Percentiles rank a stretch among this genome's conserved stretches.
phyloP scores from a whole-genome alignment of 2,329 filamentous ascomycete species.

The Grosmannia clavigera region DNA sequence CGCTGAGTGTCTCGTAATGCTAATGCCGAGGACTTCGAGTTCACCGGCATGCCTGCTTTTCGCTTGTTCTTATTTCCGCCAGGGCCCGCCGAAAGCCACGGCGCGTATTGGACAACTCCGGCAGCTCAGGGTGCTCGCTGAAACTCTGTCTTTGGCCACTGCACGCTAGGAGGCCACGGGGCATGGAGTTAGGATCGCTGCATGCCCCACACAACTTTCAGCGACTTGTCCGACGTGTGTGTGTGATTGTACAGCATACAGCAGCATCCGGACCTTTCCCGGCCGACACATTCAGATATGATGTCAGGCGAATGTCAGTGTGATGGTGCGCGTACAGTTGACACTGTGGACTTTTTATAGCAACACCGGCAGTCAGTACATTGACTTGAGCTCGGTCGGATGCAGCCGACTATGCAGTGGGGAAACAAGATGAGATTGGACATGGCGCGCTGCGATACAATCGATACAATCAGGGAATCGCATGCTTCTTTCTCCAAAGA shows the following conservation, averaged over 20 bases:
- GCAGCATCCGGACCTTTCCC: not conserved
- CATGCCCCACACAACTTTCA: not conserved
- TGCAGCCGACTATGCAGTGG: not conserved
- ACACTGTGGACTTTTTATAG: not conserved
- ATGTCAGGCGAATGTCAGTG: not conserved
- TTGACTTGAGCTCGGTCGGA: not conserved
- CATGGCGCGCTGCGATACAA: not conserved
- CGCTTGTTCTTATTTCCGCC: not conserved
- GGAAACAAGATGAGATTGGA: not conserved
- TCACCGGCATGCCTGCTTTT: no score
- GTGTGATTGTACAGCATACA: not conserved
- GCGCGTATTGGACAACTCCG: not conserved
- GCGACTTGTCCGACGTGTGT: not conserved
- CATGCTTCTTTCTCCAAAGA: not conserved
- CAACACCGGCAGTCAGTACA: no score
- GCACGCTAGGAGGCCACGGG: not conserved
- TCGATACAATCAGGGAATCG: not conserved
- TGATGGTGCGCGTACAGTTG: not conserved
- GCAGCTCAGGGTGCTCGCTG: not conserved
- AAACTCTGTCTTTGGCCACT: not conserved
- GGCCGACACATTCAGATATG: not conserved
- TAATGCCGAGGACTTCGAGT: no score
- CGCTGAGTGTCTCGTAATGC: not conserved
- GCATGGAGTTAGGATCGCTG: not conserved
- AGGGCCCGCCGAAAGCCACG: not conserved